Evolutionary conservation across 129 eudicot species (phyloP).

Genomic region (Lactuca saligna): DNA sequence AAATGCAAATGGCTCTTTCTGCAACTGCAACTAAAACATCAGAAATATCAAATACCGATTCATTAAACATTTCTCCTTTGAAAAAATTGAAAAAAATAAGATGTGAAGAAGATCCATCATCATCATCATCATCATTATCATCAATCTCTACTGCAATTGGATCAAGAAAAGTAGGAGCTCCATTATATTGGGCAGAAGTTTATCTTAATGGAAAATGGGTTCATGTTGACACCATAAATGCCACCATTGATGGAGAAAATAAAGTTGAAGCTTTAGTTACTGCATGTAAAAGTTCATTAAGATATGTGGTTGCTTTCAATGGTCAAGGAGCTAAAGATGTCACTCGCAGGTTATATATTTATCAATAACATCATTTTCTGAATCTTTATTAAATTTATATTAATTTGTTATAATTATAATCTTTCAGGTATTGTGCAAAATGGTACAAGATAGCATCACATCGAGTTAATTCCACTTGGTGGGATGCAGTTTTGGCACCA

Average conservation of each 20-base stretch:
- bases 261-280: constrained; percentile 90
- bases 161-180: constrained; percentile 79
- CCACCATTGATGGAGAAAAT: constrained; percentile 77
- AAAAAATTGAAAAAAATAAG: constrained; percentile 47
- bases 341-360: constrained; percentile 76
- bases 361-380: not conserved
- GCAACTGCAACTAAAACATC: constrained; percentile 56
- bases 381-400: not conserved
- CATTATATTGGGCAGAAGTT: constrained; percentile 90
- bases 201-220: constrained; percentile 86
- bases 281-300: constrained; percentile 78
- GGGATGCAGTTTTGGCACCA: constrained; percentile 83
- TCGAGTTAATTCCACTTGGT: constrained; percentile 72
- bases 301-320: constrained; percentile 96
- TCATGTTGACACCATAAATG: constrained; percentile 85
- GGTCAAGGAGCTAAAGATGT: constrained; percentile 96
- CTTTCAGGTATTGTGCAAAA: constrained; percentile 76
- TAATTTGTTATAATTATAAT: constrained; percentile 1
- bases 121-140: constrained; percentile 8
- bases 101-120: constrained; percentile 36
- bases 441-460: constrained; percentile 92
- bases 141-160: constrained; percentile 87
- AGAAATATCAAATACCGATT: constrained; percentile 29
- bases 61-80: constrained; percentile 27
- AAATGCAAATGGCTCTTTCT: constrained; percentile 85